A percentile compares a stretch with the other conserved stretches of the same genome.
Conservation (phyloP, 2,329 filamentous ascomycete species). For the Diaporthe citrichinensis region DNA sequence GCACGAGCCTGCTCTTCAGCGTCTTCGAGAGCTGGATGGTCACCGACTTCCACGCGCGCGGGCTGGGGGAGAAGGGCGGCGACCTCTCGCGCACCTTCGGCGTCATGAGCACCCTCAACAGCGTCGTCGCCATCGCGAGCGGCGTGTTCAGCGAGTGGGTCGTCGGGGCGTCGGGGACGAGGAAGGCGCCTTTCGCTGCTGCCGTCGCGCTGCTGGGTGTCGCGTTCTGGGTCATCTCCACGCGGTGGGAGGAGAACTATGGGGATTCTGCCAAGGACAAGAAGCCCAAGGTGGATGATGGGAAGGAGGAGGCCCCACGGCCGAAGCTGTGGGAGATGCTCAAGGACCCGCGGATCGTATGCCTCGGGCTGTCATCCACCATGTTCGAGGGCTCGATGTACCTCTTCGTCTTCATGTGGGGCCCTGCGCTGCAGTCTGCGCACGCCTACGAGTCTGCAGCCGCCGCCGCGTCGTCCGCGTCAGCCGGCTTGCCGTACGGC, state of each 20-base stretch:
- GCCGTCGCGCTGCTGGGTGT: conserved; percentile 55
- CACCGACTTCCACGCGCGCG: conserved; percentile 63
- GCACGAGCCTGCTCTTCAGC: conserved; percentile 70
- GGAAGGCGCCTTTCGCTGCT: conserved; percentile 63
- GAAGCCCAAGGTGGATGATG: conserved; percentile 39
- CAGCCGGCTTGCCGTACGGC: conserved; percentile 56
- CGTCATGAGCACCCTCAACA: conserved; percentile 65
- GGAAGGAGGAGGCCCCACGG: conserved; percentile 34
- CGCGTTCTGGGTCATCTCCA: conserved; percentile 60
- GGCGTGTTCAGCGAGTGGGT: conserved; percentile 67
- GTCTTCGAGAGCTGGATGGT: conserved; percentile 75
- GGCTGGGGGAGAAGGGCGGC: conserved; percentile 55
- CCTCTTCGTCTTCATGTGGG: conserved; percentile 72
- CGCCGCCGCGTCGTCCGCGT: not conserved
- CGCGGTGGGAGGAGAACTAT: conserved; percentile 67
- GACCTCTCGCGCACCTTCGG: conserved; percentile 66
- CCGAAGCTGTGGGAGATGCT: conserved; percentile 45
- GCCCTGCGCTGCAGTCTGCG: conserved; percentile 62
- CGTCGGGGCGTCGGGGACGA: conserved; percentile 61
- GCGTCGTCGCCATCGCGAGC: conserved; percentile 67
- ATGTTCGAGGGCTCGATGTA: conserved; percentile 73
- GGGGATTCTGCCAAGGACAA: conserved; percentile 49
- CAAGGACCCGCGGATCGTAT: conserved; percentile 62
- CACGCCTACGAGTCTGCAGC: conserved; percentile 42
- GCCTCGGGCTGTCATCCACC: conserved; percentile 65